Conservation (phyloP, 495 filamentous ascomycete genomes). For the Venustampulla echinocandica region DNA sequence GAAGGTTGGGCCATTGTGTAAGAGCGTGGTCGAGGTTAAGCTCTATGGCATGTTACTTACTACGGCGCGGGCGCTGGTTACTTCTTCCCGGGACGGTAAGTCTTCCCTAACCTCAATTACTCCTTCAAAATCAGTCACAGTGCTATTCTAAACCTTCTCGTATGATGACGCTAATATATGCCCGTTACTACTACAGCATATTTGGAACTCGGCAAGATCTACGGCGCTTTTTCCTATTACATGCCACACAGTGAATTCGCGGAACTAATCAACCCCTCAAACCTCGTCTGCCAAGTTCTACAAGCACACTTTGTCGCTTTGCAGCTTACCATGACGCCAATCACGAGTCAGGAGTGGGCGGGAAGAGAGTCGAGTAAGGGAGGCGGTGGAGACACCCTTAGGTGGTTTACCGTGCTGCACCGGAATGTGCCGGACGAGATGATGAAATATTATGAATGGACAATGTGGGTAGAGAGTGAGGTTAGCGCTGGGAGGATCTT, state of each 20-base stretch:
- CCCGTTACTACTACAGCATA: constrained; percentile 24
- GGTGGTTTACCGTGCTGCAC: constrained; percentile 29
- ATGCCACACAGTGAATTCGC: constrained; percentile 46
- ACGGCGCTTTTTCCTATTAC: constrained; percentile 22
- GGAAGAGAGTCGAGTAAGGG: neutral
- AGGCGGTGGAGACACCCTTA: neutral
- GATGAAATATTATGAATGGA: constrained; percentile 34
- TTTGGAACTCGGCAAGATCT: constrained; percentile 26
- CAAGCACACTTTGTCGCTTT: constrained; percentile 51
- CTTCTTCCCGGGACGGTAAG: constrained; percentile 24
- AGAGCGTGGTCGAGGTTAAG: constrained; percentile 11
- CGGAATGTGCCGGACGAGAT: constrained; percentile 31
- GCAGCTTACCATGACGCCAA: constrained; percentile 46
- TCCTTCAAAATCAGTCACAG: too few relatives aligned
- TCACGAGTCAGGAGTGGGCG: constrained; percentile 17
- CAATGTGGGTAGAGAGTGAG: constrained; percentile 36
- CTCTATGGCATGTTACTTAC: constrained; percentile 18
- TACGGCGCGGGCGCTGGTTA: constrained; percentile 17
- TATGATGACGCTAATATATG: neutral
- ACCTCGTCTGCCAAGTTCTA: constrained; percentile 41
- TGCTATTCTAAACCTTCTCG: neutral
- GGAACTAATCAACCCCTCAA: constrained; percentile 39
- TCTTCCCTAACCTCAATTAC: too few relatives aligned
- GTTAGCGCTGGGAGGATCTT: constrained; percentile 2
- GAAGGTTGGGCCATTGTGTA: constrained; percentile 28